Base-by-base conservation (phyloP, 129 eudicot genomes). In the Arctium lappa region DNA sequence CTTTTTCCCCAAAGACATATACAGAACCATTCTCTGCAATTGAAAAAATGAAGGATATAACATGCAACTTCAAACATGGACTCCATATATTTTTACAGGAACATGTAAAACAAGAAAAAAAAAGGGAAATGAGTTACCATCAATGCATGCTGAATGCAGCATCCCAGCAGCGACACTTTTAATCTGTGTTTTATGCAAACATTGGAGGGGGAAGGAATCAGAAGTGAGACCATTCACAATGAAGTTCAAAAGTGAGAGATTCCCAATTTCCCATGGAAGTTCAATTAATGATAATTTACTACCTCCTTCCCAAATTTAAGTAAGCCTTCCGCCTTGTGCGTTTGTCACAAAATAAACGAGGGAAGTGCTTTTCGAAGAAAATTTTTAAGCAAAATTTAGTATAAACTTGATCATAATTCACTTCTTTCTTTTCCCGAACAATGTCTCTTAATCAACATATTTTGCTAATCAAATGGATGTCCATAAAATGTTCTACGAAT, bases 111-210 rank as follows among this genome's bases (percentile, higher is more conserved):
- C 33, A 72, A 76, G 34, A 48, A 42, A 70, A 48, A 42, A 70
- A 62, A 11, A 12, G 13, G 8, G 18, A 53, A 3, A 33, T 62
- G n/a, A 48, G 75, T 37, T 88, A 95, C 99, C 99, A 89, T 86
- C 91, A 86, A 90, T 85, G 82, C 97, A 93, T 87, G 92, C 99
- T 72, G 99, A 87, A 86, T 95, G 99, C 87, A 93, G 60, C 99
- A 95, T 86, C 88, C 99, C 98, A 79, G 98, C 98, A 84, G 99
- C 91, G 53, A 88, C 82, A 84, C 88, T 77, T 86, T 88, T 93
- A 66, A 93, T 87, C 99, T 95, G 77, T 29, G 29, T 69, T 81
- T 81, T 50, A 15, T 39, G 39, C 73, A 72, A 77, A 62, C 70
- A 84, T 44, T 60, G 66, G 74, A n/a, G 69, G 63, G 22, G 68